These are phyloP conservation scores for Cinchona pubescens DNA, from an alignment of 257 asterid species.

Conservation along the genomic window DNA sequence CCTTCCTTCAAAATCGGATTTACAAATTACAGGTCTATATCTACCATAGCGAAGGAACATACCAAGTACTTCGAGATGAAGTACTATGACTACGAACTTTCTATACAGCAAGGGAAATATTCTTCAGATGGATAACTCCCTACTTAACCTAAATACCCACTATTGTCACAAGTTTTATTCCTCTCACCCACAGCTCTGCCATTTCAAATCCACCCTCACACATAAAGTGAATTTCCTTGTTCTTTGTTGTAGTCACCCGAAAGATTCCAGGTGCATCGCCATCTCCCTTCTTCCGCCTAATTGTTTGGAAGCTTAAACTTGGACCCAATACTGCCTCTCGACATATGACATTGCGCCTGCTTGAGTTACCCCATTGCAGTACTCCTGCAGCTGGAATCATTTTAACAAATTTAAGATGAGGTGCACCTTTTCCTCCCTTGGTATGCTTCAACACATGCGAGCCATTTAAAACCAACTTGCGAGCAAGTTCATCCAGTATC, in stretches of 20 bases:
- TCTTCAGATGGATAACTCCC: background rate
- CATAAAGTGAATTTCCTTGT: constrained; percentile 69
- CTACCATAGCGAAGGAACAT: constrained; percentile 12
- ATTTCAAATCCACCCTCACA: constrained; percentile 66
- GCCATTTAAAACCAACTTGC: constrained; percentile 54
- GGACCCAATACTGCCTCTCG: constrained; percentile 58
- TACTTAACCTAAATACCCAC: constrained; percentile 20
- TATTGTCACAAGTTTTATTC: constrained; percentile 39
- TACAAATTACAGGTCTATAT: constrained; percentile 15
- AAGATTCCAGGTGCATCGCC: constrained; percentile 52
- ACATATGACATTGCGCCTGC: constrained; percentile 57
- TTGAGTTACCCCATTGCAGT: constrained; percentile 69
- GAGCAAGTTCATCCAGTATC: constrained; percentile 57
- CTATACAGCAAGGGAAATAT: constrained; percentile 17
- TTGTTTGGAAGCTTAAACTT: constrained; percentile 47
- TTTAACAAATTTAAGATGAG: constrained; percentile 53
- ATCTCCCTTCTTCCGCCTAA: constrained; percentile 52
- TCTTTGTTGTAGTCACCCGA: constrained; percentile 54
- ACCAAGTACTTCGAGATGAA: constrained; percentile 41
- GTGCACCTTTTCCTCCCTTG: constrained; percentile 72
- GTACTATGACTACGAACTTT: constrained; percentile 26
- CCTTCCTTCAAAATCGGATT: background rate
- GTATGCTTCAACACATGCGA: constrained; percentile 56
- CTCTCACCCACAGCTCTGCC: constrained; percentile 52
- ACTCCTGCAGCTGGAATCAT: constrained; percentile 49